Evolutionary conservation across 495 filamentous ascomycete genomes (phyloP), one percentile per base, ranked within the genome.

Genomic region (Penicillium odoratum): DNA sequence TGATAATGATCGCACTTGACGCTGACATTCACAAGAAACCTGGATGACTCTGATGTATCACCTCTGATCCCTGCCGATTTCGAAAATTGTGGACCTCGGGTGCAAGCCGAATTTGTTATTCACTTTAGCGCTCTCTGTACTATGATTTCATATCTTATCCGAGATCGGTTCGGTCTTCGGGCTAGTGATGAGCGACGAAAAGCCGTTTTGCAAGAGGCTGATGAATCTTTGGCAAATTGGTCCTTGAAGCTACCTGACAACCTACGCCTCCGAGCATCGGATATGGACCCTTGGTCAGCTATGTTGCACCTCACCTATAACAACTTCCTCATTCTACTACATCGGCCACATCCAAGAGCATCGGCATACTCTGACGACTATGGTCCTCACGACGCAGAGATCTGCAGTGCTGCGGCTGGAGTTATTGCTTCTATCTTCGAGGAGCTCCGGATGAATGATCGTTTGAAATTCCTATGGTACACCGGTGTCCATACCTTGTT

Each of bases 301-400:
- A 78, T 75, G 73, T 73, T 81, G 43, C 79, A 81, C 60, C 57
- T 81, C 11, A 77, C 74, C 9, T 81, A 80, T 51, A 80, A 80
- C 60, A 79, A 79, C 47, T 75, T 79, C 58, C 69, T 81, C n/a
- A 77, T 81, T 44, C 66, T 79, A 10, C 66, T 80, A n/a, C 76
- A 81, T 67, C 74, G 77, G 48, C 77, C 77, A 10, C 77, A 80
- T 58, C 74, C 73, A 50, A 63, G 70, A 57, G 72, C 73, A 29
- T 76, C 76, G 1, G 74, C 75, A 2, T 74, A 76, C 49, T 77
- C 75, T 13, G 73, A 78, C 34, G 73, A 78, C 55, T 78, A 77
- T 43, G 72, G 72, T 11, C 72, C 73, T 3, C 72, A 78, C 55
- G 77, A 79, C 50, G 72, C 74, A 8, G 74, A 76, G 50, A 79